phyloP scores from a whole-genome alignment of 306 rosid species.

The Medicago truncatula region MtrunA17r5.0-ANR NC_053045.1:47613001-47613500 shows the following conservation, averaged over 20 bases:
- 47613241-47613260: slow-evolving; percentile 77
- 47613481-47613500: slow-evolving; percentile 44
- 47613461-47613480: slow-evolving; percentile 56
- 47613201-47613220: slow-evolving; percentile 59
- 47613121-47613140: not conserved
- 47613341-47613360: slow-evolving; percentile 65
- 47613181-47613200: slow-evolving; percentile 59
- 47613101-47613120: slow-evolving; percentile 22
- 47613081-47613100: slow-evolving; percentile 30
- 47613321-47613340: slow-evolving; percentile 50
- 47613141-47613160: not conserved
- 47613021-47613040: slow-evolving; percentile 67
- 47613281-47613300: slow-evolving; percentile 68
- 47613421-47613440: slow-evolving; percentile 60
- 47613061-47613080: slow-evolving; percentile 51
- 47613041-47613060: slow-evolving; percentile 51
- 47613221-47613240: slow-evolving; percentile 71
- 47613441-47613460: slow-evolving; percentile 57
- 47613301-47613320: slow-evolving; percentile 70
- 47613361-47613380: slow-evolving; percentile 52
- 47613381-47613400: slow-evolving; percentile 51
- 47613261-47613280: slow-evolving; percentile 73
- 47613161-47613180: slow-evolving; percentile 47
- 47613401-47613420: slow-evolving; percentile 39
- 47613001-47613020: slow-evolving; percentile 71